These are phyloP conservation scores for Colletotrichum caudatum DNA, from an alignment of 2,329 filamentous ascomycete genomes.

Conservation along the genomic window DNA sequence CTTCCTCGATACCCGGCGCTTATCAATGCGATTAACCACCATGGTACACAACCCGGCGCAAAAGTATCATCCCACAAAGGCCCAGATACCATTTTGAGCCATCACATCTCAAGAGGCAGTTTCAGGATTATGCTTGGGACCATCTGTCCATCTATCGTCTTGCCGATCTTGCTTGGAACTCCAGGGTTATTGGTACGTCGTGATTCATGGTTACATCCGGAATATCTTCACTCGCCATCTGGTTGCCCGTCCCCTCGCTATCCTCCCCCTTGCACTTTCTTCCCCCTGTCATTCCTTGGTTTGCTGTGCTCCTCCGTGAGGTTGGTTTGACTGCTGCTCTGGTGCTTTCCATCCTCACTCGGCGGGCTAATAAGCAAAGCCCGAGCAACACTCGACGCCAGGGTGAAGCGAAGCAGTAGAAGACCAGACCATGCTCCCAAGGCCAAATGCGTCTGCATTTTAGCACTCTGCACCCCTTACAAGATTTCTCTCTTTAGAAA, in stretches of 20 bases:
- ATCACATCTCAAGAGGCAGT: constrained; percentile 33
- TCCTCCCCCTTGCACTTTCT: constrained; percentile 8
- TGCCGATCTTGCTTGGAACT: constrained; percentile 19
- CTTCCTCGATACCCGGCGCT: constrained; percentile 29
- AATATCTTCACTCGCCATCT: constrained; percentile 26
- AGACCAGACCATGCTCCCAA: constrained; percentile 26
- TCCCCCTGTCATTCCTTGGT: constrained; percentile 28
- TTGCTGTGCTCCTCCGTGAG: background rate
- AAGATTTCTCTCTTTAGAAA: constrained; percentile 10
- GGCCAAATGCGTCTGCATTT: constrained; percentile 22
- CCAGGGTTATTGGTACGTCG: constrained; percentile 19
- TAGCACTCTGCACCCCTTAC: constrained; percentile 27
- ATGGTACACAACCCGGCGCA: constrained; percentile 25
- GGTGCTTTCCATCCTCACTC: constrained; percentile 20
- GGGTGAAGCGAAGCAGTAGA: constrained; percentile 21
- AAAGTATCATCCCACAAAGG: constrained; percentile 19
- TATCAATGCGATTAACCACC: constrained; percentile 32
- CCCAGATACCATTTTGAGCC: constrained; percentile 24
- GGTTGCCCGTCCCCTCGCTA: constrained; percentile 20
- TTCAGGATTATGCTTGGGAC: constrained; percentile 37
- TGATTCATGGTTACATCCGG: constrained; percentile 30
- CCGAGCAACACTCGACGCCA: constrained; percentile 27
- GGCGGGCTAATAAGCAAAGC: constrained; percentile 8
- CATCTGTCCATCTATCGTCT: constrained; percentile 14
- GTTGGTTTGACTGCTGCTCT: constrained; percentile 37